Percentiles rank a stretch among this genome's conserved stretches.
Evolutionary conservation across 2,329 filamentous ascomycete species (phyloP).

Genomic region (Dactylellina drechsleri): DNA sequence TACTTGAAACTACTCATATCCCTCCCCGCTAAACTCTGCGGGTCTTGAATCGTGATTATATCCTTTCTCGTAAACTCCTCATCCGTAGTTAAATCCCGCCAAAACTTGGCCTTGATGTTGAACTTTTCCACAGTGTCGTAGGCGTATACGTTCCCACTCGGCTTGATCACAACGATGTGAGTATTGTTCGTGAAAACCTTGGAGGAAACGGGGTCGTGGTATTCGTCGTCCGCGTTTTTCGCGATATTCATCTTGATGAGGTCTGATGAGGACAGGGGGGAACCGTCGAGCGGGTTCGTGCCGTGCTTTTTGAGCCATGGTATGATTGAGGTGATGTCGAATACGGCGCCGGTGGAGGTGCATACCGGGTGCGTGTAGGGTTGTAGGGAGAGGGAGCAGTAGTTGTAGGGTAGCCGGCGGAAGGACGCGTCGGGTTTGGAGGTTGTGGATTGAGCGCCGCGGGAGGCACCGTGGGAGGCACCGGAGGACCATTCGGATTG

Average conservation of each 20-base stretch:
- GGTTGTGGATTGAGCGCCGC: conserved; percentile 66
- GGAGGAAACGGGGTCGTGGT: conserved; percentile 95
- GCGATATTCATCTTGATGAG: conserved; percentile 90
- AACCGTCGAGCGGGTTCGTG: conserved; percentile 88
- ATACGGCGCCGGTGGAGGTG: conserved; percentile 85
- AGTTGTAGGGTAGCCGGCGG: conserved; percentile 94
- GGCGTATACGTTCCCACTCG: conserved; percentile 92
- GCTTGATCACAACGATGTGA: conserved; percentile 87
- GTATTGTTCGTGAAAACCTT: conserved; percentile 99
- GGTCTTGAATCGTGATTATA: conserved; percentile 95
- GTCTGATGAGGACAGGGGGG: conserved; percentile 80
- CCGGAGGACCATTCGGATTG: conserved; percentile 97
- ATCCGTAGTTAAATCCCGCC: conserved; percentile 89
- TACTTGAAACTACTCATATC: conserved; percentile 91
- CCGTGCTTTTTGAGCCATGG: conserved; percentile 93
- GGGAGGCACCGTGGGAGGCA: conserved; percentile 81
- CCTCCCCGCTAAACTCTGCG: conserved; percentile 83
- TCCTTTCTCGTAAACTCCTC: conserved; percentile 86
- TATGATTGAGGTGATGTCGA: conserved; percentile 92
- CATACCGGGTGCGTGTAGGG: conserved; percentile 96
- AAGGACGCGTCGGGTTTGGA: conserved; percentile 72
- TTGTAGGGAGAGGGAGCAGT: conserved; percentile 93
- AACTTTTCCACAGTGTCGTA: conserved; percentile 95
- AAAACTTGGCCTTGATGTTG: conserved; percentile 97
- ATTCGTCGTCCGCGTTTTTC: conserved; percentile 89